Conservation (phyloP, 129 eudicot species). For the Lonicera japonica region DNA sequence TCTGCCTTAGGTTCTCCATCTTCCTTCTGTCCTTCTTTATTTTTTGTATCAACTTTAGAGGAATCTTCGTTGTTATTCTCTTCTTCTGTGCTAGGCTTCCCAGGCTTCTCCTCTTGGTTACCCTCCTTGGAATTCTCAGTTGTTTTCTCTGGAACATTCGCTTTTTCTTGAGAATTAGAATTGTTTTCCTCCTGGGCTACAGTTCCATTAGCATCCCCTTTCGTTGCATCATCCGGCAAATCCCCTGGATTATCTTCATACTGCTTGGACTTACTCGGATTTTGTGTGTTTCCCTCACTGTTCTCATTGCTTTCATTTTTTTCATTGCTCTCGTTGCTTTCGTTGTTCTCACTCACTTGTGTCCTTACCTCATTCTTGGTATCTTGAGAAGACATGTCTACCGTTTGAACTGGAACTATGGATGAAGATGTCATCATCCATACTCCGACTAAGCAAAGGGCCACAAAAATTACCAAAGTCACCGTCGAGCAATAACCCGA, state of each 20-base stretch:
- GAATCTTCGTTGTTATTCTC: neutral
- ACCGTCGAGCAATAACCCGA: constrained; percentile 65
- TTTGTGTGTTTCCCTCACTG: too few species aligned
- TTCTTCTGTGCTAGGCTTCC: neutral
- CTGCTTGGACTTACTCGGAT: neutral
- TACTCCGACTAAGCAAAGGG: constrained; percentile 81
- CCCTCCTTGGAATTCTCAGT: too few species aligned
- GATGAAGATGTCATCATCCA: constrained; percentile 97
- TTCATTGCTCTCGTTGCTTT: too few species aligned
- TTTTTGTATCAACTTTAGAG: neutral
- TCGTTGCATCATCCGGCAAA: constrained; percentile 14
- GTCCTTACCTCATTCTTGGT: constrained; percentile 28
- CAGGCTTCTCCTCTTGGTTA: neutral
- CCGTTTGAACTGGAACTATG: constrained; percentile 21
- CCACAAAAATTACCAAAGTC: constrained; percentile 77
- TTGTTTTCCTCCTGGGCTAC: neutral
- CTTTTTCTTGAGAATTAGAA: too few species aligned
- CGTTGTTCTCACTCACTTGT: constrained; percentile 3
- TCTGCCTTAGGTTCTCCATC: neutral
- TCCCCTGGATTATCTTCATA: constrained; percentile 9
- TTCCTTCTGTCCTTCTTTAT: neutral
- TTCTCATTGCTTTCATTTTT: too few species aligned
- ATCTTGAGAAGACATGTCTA: constrained; percentile 31
- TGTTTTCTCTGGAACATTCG: too few species aligned
- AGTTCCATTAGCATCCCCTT: neutral